A percentile compares a stretch with the other conserved stretches of the same genome.
These are phyloP conservation scores for Hericium rajendrae DNA, from an alignment of 768 basidiomycete genomes.

Conservation along the genomic window DNA sequence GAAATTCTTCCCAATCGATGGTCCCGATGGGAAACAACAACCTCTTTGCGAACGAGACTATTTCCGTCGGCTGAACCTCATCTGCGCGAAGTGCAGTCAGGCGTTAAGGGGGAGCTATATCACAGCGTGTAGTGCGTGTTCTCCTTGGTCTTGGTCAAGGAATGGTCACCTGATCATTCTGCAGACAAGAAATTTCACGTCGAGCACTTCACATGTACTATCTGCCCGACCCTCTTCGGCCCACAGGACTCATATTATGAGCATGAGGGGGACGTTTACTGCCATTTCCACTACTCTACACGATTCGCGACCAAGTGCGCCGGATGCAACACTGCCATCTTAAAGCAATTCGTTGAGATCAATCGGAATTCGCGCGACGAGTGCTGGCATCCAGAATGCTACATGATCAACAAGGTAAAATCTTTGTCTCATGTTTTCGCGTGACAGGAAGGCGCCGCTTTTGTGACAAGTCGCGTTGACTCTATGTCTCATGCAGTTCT, in stretches of 20 bases:
- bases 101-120: conserved; percentile 96
- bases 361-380: conserved; percentile 97
- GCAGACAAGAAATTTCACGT: conserved; percentile 97
- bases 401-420: conserved; percentile 97
- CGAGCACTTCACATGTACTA: conserved; percentile 97
- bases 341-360: conserved; percentile 99
- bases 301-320: conserved; percentile 98
- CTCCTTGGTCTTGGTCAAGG: conserved; percentile 4
- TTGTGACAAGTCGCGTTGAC: conserved; percentile 1
- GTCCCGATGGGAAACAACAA: conserved; percentile 76
- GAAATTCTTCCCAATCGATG: conserved; percentile 98
- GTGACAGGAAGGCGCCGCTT: not conserved
- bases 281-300: conserved; percentile 98
- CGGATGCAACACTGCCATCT: conserved; percentile 91
- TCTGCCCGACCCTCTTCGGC: conserved; percentile 92
- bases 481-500: conserved; percentile 52
- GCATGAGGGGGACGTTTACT: conserved; percentile 95
- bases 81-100: conserved; percentile 92
- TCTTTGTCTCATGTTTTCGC: not conserved
- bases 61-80: conserved; percentile 90
- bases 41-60: conserved; percentile 99
- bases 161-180: conserved; percentile 5
- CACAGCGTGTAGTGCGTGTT: conserved; percentile 88
- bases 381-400: conserved; percentile 99
- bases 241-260: conserved; percentile 99